Base-by-base conservation (phyloP, 345 rosid genomes). In the Eucalyptus polybractea region DNA sequence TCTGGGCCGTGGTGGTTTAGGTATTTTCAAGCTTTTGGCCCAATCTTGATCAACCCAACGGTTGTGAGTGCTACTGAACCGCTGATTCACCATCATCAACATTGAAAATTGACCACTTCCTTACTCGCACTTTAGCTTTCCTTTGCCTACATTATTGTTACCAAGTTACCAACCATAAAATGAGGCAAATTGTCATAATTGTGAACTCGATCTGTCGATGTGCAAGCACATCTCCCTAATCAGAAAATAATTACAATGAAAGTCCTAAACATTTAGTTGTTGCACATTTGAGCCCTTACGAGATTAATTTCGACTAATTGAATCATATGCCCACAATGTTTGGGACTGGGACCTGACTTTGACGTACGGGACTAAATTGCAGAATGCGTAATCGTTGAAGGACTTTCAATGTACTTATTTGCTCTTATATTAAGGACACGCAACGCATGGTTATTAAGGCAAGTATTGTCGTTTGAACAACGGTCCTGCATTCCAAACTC, bases 401-500 rank as follows among this genome's bases (percentile, higher is more conserved):
- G 67, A 60, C 31, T 60, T 60, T 60, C 67, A 27, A 60, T 5
- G 67, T 5, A 60, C 67, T 21, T 56, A 56, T 22, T 56, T 56
- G 62, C 62, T 56, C 10, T 21, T 56, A 22, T 56, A 56, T 9
- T 56, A 56, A 56, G 62, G 27, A 56, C 62, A 21, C 25, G 62
- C 27, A 22, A 9, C 31, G 15, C n/a, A 89, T 88, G 2, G 92
- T 94, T 86, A 95, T 91, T 87, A 93, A 87, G 49, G 91, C 93
- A 92, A 97, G 88, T 4, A 95, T 89, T 33, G 92, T 19, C 0
- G 97, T 94, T 87, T 95, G 97, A 86, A 95, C 89, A 27, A 50
- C 89, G 6, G 91, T 90, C 83, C 89, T 87, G n/a, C 89, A 96
- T 95, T 33, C 98, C 31, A 56, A 56, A 56, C 14, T 60, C 31